Evolutionary conservation across 345 rosid species (phyloP), one percentile per base, ranked within the genome.

Genomic region (Aurinia saxatilis): DNA sequence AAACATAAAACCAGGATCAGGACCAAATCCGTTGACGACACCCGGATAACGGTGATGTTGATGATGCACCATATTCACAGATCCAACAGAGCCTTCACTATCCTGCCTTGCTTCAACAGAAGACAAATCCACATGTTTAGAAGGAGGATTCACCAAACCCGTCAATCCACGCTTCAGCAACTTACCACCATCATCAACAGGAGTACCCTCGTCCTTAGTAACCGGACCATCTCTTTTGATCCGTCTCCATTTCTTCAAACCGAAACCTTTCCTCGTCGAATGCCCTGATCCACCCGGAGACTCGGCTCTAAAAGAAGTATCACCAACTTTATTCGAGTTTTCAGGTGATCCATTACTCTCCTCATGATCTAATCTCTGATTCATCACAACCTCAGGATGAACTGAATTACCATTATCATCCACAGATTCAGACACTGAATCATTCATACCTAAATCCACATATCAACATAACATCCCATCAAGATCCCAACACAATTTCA

Each of bases 191-290:
- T 71, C 71, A 57, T 64, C 93, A 36, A 45, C 48, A 53, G 63
- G 51, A 8, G 72, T 37, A 50, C 69, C 62, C 59, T 55, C 71
- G 58, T 87, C 95, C 75, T 80, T 84, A 36, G 73, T 30, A 40
- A 74, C 49, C 1, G 60, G 75, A 65, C 68, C 45, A 60, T 80
- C 85, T 74, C 99, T 79, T 76, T 75, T 87, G 59, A 90, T 82
- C 44, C 99, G 77, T 80, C 87, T 80, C 99, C 99, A 93, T 74
- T 87, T 93, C 86, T 78, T 93, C 79, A 93, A 71, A 5, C 99
- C 96, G 21, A 64, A 81, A 14, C 99, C 97, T 79, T 82, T 93
- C 5, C 68, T 50, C 0, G 55, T 48, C 3, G 73, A 60, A 56
- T 79, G 70, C 12, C 77, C 68, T 29, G 61, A 45, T 34, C 51